Percentiles rank a stretch among this genome's conserved stretches.
These are phyloP conservation scores for Phaeoacremonium minimum DNA, from an alignment of 2,329 filamentous ascomycete genomes.

Conservation along the genomic window DNA sequence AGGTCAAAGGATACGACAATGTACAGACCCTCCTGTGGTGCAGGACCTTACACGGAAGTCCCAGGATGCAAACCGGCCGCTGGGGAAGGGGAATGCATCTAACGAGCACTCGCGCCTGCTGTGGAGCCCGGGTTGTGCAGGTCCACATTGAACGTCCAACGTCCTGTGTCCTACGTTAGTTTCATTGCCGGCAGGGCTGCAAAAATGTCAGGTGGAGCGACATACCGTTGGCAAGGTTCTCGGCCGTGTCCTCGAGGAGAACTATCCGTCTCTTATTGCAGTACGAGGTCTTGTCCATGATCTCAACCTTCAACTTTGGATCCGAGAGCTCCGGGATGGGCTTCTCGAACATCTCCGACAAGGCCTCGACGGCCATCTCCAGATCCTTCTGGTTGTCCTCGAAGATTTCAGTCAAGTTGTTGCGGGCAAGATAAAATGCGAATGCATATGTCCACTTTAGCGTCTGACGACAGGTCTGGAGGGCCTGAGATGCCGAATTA, in stretches of 20 bases:
- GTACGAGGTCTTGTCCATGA: constrained; percentile 97
- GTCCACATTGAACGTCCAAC: constrained; percentile 41
- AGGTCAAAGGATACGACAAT: background rate
- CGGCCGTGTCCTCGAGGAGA: constrained; percentile 84
- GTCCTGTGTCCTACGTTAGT: too few relatives aligned
- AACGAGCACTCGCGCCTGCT: constrained; percentile 9
- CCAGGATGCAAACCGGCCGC: too few relatives aligned
- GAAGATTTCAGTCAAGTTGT: constrained; percentile 95
- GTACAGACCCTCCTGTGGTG: background rate
- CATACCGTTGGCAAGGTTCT: constrained; percentile 83
- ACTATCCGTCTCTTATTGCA: constrained; percentile 92
- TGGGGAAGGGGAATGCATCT: too few relatives aligned
- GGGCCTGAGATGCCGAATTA: constrained; percentile 84
- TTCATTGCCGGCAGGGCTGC: background rate
- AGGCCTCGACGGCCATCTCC: constrained; percentile 91
- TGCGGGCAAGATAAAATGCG: constrained; percentile 92
- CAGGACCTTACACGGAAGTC: background rate
- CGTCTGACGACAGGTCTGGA: constrained; percentile 96
- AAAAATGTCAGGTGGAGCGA: constrained; percentile 11
- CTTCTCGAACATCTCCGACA: constrained; percentile 99
- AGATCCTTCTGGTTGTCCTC: constrained; percentile 98
- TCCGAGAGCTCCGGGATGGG: constrained; percentile 80
- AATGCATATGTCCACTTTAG: constrained; percentile 99
- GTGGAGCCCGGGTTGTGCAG: constrained; percentile 14
- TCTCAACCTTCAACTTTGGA: constrained; percentile 92